Evolutionary conservation across 1,284 basidiomycete genomes (phyloP), one percentile per base, ranked within the genome.

Genomic region (Rhodotorula sp.): DNA sequence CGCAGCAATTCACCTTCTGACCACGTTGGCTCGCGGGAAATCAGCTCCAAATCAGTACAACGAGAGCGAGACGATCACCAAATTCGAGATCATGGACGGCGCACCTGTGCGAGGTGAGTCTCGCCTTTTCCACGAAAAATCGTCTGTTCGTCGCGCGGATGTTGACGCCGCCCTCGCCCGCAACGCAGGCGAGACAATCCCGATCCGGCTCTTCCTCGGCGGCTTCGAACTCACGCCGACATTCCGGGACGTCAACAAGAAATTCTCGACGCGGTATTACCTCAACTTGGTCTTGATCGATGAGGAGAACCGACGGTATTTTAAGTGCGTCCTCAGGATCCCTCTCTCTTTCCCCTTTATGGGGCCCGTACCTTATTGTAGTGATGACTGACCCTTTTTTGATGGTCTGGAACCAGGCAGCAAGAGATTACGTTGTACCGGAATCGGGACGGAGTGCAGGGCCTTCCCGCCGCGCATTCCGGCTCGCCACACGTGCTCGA

Each of bases 81-180:
- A 99, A 82, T 98, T 97, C 79, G 95, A 98, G 82, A 98, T 99
- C 78, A 97, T 98, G 95, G 94, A 96, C 80, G 94, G 93, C 14
- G 92, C 93, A 7, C 93, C 93, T 2, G 93, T 97, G 26, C 86
- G 94, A 82, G 92, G 92, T 88, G 71, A 62, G 85, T 66, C 60
- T 18, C 48, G 37, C 3, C 26, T n/a, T 24, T 33, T 5, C 49
- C n/a, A 24, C 49, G 18, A 12, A 24, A 51, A 15, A n/a, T 3
- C 46, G 37, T 6, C 14, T 37, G 37, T 22, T 56, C 37, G 30
- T 22, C 54, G 5, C 18, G 29, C 62, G 48, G 58, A 26, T n/a
- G 37, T 48, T 49, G 42, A 51, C 22, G 18, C 6, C 59, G 24
- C 20, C 20, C 49, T 4, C 14, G 29, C 45, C 37, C 62, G 22